Conservation (phyloP, 257 asterid genomes). For the Thymus mandschuricus region DNA sequence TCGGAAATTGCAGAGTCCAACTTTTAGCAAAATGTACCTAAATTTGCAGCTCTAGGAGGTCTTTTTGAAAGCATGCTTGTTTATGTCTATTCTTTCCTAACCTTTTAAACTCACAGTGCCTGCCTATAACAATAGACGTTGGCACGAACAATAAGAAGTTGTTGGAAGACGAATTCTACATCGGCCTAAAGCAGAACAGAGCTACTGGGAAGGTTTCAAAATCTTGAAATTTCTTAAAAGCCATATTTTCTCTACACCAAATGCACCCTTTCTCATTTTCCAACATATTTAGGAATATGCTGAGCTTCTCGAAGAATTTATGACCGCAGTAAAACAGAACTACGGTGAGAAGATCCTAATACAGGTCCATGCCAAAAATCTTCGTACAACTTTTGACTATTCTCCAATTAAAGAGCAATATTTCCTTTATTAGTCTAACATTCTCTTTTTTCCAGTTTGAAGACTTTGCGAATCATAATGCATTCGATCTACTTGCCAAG, state of each 20-base stretch:
- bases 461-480: constrained; percentile 94
- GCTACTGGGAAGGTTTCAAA: constrained; percentile 74
- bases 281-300: constrained; percentile 62
- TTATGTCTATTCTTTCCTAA: constrained; percentile 9
- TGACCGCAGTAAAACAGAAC: constrained; percentile 83
- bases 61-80: not conserved
- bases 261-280: constrained; percentile 17
- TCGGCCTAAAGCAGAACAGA: constrained; percentile 80
- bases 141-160: constrained; percentile 84
- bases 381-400: not conserved
- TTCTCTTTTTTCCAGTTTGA: constrained; percentile 61
- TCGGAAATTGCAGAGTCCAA: not conserved
- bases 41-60: not conserved
- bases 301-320: constrained; percentile 85
- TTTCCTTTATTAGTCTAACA: constrained; percentile 8
- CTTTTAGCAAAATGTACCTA: too few species aligned
- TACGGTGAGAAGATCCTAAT: constrained; percentile 86
- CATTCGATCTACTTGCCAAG: constrained; percentile 79
- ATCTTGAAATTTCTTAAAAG: constrained; percentile 12
- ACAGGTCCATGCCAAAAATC: constrained; percentile 48
- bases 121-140: constrained; percentile 89
- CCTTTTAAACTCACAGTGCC: constrained; percentile 50
- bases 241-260: constrained; percentile 14
- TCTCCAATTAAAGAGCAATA: not conserved
- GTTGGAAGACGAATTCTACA: constrained; percentile 84